A percentile compares a stretch with the other conserved stretches of the same genome.
phyloP scores from a whole-genome alignment of 2,329 filamentous ascomycete genomes.

The Calonectria naviculata region DNA sequence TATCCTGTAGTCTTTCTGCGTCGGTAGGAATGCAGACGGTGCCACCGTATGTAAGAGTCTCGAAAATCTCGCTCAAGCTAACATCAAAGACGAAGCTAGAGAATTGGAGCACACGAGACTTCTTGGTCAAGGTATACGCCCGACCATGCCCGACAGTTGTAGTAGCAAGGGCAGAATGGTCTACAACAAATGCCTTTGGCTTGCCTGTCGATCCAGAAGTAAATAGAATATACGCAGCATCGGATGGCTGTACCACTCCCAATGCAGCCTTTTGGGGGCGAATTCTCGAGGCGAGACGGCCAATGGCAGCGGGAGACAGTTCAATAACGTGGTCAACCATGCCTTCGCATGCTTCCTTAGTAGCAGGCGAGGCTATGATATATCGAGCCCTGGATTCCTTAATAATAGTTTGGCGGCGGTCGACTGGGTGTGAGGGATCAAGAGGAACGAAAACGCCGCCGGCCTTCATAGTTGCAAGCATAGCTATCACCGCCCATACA shows the following conservation, averaged over 20 bases:
- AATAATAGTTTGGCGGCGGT: not conserved
- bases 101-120: slow-evolving; percentile 33
- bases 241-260: not conserved
- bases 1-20: slow-evolving; percentile 37
- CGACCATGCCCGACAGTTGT: slow-evolving; percentile 3
- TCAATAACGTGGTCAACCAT: slow-evolving; percentile 3
- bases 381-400: not conserved
- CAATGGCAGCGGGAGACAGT: not conserved
- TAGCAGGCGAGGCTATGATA: not conserved
- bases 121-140: not conserved
- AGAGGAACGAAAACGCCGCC: slow-evolving; percentile 45
- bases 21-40: slow-evolving; percentile 52
- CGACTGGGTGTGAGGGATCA: slow-evolving; percentile 50
- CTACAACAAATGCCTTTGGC: slow-evolving; percentile 62
- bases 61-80: slow-evolving; percentile 51
- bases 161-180: slow-evolving; percentile 8
- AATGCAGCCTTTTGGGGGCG: not conserved
- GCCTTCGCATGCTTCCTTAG: too few species aligned
- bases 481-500: slow-evolving; percentile 33
- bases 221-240: slow-evolving; percentile 56
- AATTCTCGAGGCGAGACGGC: not conserved
- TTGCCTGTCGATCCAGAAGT: slow-evolving; percentile 66
- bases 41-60: slow-evolving; percentile 50
- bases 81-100: slow-evolving; percentile 51
- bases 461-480: slow-evolving; percentile 47